phyloP scores from a whole-genome alignment of 2,329 filamentous ascomycete genomes.

The Claviceps sp. region DNA sequence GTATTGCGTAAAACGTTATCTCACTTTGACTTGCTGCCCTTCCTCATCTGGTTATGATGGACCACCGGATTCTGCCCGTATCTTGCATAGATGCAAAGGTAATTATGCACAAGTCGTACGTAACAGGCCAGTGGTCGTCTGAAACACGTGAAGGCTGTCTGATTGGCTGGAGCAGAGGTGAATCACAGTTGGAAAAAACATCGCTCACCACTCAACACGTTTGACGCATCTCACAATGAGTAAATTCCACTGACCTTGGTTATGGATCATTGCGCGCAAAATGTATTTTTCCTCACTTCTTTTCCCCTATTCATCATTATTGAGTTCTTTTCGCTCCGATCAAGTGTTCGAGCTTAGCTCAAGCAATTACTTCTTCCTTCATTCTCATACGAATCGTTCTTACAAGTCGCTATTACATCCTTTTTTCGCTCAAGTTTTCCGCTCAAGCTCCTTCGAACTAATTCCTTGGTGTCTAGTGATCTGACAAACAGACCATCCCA shows the following conservation, averaged over 20 bases:
- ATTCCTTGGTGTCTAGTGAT: constrained; percentile 1
- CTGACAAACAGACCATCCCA: constrained; percentile 10
- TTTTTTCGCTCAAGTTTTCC: not conserved
- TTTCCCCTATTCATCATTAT: not conserved
- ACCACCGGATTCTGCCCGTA: not conserved
- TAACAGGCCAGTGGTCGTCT: not conserved
- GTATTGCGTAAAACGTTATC: not conserved
- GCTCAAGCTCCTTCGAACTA: not conserved
- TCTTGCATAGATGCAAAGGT: not conserved
- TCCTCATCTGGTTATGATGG: not conserved
- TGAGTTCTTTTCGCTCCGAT: not conserved
- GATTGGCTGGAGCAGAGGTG: not conserved
- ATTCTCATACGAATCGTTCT: not conserved
- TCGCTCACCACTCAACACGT: not conserved
- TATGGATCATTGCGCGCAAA: not conserved
- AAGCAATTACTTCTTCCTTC: not conserved
- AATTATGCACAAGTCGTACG: not conserved
- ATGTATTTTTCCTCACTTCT: not conserved
- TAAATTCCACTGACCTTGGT: not conserved
- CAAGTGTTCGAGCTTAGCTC: not conserved
- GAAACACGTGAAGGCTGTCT: not conserved
- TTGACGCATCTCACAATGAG: not conserved
- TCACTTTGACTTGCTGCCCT: not conserved
- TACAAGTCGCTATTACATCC: not conserved
- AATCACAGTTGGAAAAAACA: constrained; percentile 2